Evolutionary conservation across 2,329 filamentous ascomycete genomes (phyloP).

Genomic region (Verticillium nubilum): DNA sequence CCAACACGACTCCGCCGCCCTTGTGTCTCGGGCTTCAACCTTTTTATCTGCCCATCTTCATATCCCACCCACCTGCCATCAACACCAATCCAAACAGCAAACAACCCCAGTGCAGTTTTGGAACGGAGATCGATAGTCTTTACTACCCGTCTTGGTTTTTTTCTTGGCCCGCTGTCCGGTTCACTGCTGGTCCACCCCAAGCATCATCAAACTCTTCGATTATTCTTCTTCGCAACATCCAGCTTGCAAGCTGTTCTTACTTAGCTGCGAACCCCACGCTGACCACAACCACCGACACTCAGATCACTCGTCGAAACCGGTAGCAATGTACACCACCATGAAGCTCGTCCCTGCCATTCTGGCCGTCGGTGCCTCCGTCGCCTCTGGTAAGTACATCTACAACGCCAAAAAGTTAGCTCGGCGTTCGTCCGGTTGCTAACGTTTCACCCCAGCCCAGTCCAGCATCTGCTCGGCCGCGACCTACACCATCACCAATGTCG

Average conservation of each 20-base stretch:
- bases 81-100: not conserved
- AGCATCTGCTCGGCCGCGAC: constrained; percentile 29
- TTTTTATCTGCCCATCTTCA: not conserved
- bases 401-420: not conserved
- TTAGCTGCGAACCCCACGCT: not conserved
- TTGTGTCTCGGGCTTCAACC: not conserved
- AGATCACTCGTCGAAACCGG: constrained; percentile 2
- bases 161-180: not conserved
- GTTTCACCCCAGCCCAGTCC: constrained; percentile 22
- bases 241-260: not conserved
- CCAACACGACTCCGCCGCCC: not conserved
- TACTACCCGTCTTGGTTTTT: not conserved
- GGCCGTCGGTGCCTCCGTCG: constrained; percentile 34
- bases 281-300: not conserved
- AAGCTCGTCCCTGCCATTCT: constrained; percentile 38
- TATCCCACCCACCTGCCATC: not conserved
- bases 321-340: constrained; percentile 42
- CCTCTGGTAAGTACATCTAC: constrained; percentile 34
- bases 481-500: constrained; percentile 56
- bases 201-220: not conserved
- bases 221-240: not conserved
- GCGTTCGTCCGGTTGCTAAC: not conserved
- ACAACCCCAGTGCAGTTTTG: not conserved
- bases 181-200: not conserved
- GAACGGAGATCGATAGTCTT: not conserved